A percentile compares a stretch with the other conserved stretches of the same genome.
These are phyloP conservation scores for Amaranthus tricolor DNA, from an alignment of 179 eudicot genomes.

Conservation along the genomic window DNA sequence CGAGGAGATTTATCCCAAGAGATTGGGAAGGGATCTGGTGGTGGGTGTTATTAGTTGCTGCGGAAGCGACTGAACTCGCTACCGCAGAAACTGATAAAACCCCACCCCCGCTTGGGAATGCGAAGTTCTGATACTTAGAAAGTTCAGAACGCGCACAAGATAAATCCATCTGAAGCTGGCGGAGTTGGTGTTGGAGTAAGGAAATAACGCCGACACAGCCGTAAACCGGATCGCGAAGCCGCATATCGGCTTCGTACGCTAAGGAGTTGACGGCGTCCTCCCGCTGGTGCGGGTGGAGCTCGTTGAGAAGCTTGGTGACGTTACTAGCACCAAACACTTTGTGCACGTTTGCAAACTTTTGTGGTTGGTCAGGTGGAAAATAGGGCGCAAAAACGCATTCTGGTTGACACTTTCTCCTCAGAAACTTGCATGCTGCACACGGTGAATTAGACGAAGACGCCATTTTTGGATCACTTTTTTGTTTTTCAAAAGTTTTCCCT, in stretches of 20 bases:
- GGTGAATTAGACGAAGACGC: slow-evolving; percentile 61
- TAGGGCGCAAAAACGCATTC: slow-evolving; percentile 77
- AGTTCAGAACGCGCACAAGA: slow-evolving; percentile 68
- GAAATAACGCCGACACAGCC: slow-evolving; percentile 82
- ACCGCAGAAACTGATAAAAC: slow-evolving; percentile 32
- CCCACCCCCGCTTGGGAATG: slow-evolving; percentile 30
- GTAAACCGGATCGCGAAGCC: slow-evolving; percentile 73
- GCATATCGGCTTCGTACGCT: slow-evolving; percentile 76
- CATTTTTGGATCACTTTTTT: slow-evolving; percentile 15
- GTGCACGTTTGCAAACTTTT: slow-evolving; percentile 67
- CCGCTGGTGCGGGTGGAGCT: slow-evolving; percentile 68
- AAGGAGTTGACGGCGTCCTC: slow-evolving; percentile 72
- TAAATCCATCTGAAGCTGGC: slow-evolving; percentile 65
- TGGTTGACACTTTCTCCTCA: slow-evolving; percentile 65
- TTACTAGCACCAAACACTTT: slow-evolving; percentile 69
- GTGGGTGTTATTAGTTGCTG: slow-evolving; percentile 6
- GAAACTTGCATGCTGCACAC: slow-evolving; percentile 73
- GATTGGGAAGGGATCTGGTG: slow-evolving; percentile 37
- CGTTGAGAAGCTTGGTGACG: slow-evolving; percentile 66
- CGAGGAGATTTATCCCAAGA: slow-evolving; percentile 40
- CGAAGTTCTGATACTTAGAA: slow-evolving; percentile 59
- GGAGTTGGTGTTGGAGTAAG: slow-evolving; percentile 70
- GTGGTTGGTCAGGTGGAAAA: slow-evolving; percentile 75
- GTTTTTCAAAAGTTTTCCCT: background rate
- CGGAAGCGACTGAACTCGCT: slow-evolving; percentile 10